Conservation (phyloP, 1,139 yeast species). For the Magnusiomyces tetraspermus region DNA sequence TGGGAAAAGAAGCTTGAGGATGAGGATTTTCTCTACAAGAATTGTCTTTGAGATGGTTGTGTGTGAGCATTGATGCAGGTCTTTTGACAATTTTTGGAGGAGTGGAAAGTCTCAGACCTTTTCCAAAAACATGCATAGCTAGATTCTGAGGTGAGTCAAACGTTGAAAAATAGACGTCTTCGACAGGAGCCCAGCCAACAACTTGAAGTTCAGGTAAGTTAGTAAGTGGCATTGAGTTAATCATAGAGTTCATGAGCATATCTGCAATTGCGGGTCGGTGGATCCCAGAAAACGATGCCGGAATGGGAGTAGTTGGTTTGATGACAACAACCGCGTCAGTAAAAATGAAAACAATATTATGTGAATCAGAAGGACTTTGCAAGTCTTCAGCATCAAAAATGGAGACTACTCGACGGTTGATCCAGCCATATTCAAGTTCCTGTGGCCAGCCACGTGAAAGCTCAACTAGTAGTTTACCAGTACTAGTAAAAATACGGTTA, state of each 20-base stretch:
- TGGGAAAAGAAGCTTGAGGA: neutral
- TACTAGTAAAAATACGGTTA: constrained; percentile 75
- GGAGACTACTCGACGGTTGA: constrained; percentile 73
- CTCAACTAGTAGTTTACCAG: constrained; percentile 80
- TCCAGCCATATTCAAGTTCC: constrained; percentile 82
- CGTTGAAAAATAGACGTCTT: constrained; percentile 34
- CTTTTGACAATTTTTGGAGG: constrained; percentile 6
- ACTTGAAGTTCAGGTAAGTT: constrained; percentile 63
- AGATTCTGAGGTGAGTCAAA: constrained; percentile 19
- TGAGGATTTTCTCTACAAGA: too few species aligned
- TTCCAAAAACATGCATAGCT: constrained; percentile 16
- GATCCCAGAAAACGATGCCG: constrained; percentile 29
- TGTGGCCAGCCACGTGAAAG: constrained; percentile 81
- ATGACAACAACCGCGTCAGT: constrained; percentile 69
- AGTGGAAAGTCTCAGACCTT: constrained; percentile 5
- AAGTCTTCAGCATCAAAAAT: constrained; percentile 54
- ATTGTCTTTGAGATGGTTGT: neutral
- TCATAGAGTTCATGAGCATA: constrained; percentile 76
- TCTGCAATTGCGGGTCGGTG: constrained; percentile 63
- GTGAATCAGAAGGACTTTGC: constrained; percentile 21
- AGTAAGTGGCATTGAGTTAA: constrained; percentile 74
- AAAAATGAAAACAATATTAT: constrained; percentile 61
- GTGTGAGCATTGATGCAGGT: neutral
- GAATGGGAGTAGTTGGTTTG: constrained; percentile 31
- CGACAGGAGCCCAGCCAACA: constrained; percentile 57